These are phyloP conservation scores for Diphasiastrum complanatum DNA, from an alignment of 83 land plant genomes.

Conservation along the genomic window DNA sequence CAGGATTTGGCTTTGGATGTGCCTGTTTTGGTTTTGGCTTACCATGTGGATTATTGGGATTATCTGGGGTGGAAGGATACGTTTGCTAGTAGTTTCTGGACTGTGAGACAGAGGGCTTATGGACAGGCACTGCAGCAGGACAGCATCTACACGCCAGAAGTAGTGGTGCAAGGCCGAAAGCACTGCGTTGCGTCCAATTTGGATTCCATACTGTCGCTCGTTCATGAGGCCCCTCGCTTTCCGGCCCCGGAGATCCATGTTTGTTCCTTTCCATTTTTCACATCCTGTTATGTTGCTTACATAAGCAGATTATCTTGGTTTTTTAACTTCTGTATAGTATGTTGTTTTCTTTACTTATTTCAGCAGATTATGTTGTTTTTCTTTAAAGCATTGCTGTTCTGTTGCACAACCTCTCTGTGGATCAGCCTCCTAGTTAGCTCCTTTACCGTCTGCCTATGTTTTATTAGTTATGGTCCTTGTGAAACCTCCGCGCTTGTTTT, in stretches of 20 bases:
- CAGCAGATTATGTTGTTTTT: too few relatives aligned
- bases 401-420: too few relatives aligned
- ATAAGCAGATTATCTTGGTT: not conserved
- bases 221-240: slow-evolving; percentile 48
- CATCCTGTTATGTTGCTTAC: not conserved
- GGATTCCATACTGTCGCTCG: slow-evolving; percentile 38
- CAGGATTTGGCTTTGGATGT: slow-evolving; percentile 19
- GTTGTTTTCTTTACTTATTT: too few relatives aligned
- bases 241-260: slow-evolving; percentile 53
- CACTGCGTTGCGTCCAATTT: slow-evolving; percentile 52
- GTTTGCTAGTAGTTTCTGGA: slow-evolving; percentile 69
- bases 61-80: slow-evolving; percentile 89
- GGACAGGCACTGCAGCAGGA: slow-evolving; percentile 67
- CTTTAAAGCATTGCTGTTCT: too few relatives aligned
- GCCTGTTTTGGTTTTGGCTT: slow-evolving; percentile 51
- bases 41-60: slow-evolving; percentile 91
- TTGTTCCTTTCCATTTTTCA: not conserved
- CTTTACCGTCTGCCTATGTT: too few relatives aligned
- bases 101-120: slow-evolving; percentile 75
- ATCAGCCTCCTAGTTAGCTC: too few relatives aligned
- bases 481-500: too few relatives aligned
- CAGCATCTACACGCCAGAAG: slow-evolving; percentile 71
- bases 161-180: slow-evolving; percentile 60
- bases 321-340: too few relatives aligned
- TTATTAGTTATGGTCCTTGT: too few relatives aligned